Evolutionary conservation across 2,329 filamentous ascomycete genomes (phyloP).

Genomic region (Colletotrichum cereale): DNA sequence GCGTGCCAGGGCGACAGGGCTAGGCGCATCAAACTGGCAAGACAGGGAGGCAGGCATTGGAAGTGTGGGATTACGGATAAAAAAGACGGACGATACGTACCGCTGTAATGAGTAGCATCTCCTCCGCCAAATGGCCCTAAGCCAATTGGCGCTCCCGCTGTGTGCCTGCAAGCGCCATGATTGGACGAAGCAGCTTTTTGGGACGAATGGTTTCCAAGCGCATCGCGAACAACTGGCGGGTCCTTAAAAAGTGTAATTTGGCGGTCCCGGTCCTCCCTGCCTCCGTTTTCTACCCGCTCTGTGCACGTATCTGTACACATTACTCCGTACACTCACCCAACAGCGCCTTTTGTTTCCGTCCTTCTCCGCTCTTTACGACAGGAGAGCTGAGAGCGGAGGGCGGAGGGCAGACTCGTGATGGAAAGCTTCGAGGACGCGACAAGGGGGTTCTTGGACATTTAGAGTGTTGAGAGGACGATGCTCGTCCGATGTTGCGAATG

Average conservation of each 20-base stretch:
- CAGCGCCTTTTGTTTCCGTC: neutral
- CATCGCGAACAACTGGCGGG: slow-evolving; percentile 23
- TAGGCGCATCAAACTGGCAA: slow-evolving; percentile 1
- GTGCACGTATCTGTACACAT: too few species aligned
- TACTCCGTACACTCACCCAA: neutral
- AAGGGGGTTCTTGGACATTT: neutral
- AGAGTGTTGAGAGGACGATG: slow-evolving; percentile 8
- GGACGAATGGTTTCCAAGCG: slow-evolving; percentile 25
- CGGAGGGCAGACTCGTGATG: too few species aligned
- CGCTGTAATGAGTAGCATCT: slow-evolving; percentile 2
- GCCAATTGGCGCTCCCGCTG: slow-evolving; percentile 17
- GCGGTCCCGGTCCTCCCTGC: slow-evolving; percentile 7
- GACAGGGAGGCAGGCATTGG: neutral
- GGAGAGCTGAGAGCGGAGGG: neutral
- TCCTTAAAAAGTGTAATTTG: slow-evolving; percentile 27
- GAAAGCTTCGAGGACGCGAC: neutral
- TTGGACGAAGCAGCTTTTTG: slow-evolving; percentile 30
- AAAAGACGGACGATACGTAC: neutral
- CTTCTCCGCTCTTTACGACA: neutral
- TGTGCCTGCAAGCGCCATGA: slow-evolving; percentile 20
- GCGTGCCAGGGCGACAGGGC: slow-evolving; percentile 1
- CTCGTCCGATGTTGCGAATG: slow-evolving; percentile 19
- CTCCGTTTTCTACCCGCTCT: neutral
- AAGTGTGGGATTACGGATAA: neutral
- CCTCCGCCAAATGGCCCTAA: slow-evolving; percentile 15